Percentiles rank a stretch among this genome's conserved stretches.
Evolutionary conservation across 164 flowering plant genomes (phyloP).

Genomic region (Magnolia sinica): DNA sequence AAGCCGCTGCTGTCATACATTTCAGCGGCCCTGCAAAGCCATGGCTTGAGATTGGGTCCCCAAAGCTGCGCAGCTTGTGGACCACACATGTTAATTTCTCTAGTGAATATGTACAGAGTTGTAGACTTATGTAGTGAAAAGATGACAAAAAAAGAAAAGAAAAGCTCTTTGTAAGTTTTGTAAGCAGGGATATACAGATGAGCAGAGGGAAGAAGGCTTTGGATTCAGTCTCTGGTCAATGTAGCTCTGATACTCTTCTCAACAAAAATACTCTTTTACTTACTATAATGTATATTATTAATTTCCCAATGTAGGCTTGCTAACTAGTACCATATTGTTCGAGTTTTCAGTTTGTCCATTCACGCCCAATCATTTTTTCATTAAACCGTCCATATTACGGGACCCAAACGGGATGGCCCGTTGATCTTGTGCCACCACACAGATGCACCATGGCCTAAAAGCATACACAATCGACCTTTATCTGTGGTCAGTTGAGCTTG

Average conservation of each 20-base stretch:
- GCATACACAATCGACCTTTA: too few species aligned
- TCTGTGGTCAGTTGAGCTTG: too few species aligned
- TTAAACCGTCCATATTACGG: too few species aligned
- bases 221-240: slow-evolving; percentile 49
- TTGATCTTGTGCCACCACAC: too few species aligned
- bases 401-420: too few species aligned
- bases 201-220: slow-evolving; percentile 48
- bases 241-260: not conserved
- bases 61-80: slow-evolving; percentile 50
- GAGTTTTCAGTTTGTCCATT: too few species aligned
- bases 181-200: slow-evolving; percentile 13
- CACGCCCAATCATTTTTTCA: too few species aligned
- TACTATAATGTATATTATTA: not conserved
- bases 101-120: slow-evolving; percentile 41
- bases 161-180: slow-evolving; percentile 7
- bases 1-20: slow-evolving; percentile 57
- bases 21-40: slow-evolving; percentile 76
- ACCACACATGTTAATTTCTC: slow-evolving; percentile 44
- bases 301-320: not conserved
- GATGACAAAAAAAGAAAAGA: not conserved
- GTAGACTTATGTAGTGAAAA: slow-evolving; percentile 35
- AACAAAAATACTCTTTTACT: not conserved
- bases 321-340: too few species aligned
- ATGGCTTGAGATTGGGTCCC: slow-evolving; percentile 58
- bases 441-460: too few species aligned